Evolutionary conservation across 257 asterid species (phyloP).

Genomic region (Solanum ossicruentum): DNA sequence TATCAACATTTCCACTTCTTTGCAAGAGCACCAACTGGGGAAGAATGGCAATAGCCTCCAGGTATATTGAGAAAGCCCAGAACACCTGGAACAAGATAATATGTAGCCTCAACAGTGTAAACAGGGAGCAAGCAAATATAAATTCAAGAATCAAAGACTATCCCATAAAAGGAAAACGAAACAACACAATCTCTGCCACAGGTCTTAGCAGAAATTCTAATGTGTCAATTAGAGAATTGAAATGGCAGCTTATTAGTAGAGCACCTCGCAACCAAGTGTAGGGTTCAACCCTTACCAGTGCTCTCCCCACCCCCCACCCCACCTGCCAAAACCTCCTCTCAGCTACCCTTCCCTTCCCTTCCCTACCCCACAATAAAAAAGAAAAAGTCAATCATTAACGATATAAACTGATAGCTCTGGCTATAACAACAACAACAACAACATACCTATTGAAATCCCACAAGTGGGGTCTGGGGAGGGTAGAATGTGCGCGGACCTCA

Average conservation of each 20-base stretch:
- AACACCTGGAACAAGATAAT: slow-evolving; percentile 35
- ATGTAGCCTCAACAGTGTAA: neutral
- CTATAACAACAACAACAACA: neutral
- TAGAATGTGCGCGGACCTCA: no score
- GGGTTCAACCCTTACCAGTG: neutral
- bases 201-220: neutral
- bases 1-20: slow-evolving; percentile 97
- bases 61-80: slow-evolving; percentile 83
- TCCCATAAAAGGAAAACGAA: neutral
- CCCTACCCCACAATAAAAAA: neutral
- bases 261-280: neutral
- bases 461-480: no score
- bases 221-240: neutral
- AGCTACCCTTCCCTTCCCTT: neutral
- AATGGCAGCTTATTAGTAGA: neutral
- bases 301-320: neutral
- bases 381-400: neutral
- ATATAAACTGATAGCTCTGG: neutral
- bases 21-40: slow-evolving; percentile 93
- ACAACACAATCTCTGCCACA: neutral
- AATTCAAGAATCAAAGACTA: neutral
- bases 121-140: neutral
- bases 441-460: no score
- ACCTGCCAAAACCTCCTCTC: neutral
- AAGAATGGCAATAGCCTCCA: slow-evolving; percentile 73